phyloP scores from a whole-genome alignment of 2,329 filamentous ascomycete genomes.

The Fusarium bactridioides region DNA sequence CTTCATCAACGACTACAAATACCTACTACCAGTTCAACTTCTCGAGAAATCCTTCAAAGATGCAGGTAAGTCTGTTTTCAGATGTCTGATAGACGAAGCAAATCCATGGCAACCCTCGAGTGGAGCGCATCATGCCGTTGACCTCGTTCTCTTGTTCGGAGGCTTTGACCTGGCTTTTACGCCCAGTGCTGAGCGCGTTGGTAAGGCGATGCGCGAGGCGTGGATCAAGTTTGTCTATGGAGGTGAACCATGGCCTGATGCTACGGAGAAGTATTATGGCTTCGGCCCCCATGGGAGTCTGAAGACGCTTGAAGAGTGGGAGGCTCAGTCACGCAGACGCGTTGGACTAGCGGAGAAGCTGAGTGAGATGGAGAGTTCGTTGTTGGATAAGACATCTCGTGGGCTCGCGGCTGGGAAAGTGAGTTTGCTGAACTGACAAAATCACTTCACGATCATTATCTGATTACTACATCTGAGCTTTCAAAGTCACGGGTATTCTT shows the following conservation, averaged over 20 bases:
- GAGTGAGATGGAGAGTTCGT: slow-evolving; percentile 35
- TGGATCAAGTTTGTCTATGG: slow-evolving; percentile 52
- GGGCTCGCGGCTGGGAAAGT: slow-evolving; percentile 47
- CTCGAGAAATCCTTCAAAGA: not conserved
- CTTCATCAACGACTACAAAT: slow-evolving; percentile 47
- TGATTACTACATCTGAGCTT: not conserved
- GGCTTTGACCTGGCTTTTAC: slow-evolving; percentile 49
- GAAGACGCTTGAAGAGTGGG: slow-evolving; percentile 44
- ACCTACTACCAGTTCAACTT: slow-evolving; percentile 38
- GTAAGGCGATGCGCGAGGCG: slow-evolving; percentile 48
- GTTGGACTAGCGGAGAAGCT: slow-evolving; percentile 19
- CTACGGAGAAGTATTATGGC: not conserved
- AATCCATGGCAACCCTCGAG: slow-evolving; percentile 58
- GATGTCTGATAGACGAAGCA: slow-evolving; percentile 53
- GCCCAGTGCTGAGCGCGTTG: slow-evolving; percentile 44
- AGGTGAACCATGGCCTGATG: slow-evolving; percentile 46
- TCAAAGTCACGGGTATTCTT: not conserved
- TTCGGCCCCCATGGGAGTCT: slow-evolving; percentile 51
- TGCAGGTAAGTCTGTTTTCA: slow-evolving; percentile 47
- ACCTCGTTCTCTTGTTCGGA: slow-evolving; percentile 55
- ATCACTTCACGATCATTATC: accelerated
- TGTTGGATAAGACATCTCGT: slow-evolving; percentile 39
- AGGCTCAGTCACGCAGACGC: not conserved
- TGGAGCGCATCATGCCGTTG: slow-evolving; percentile 56
- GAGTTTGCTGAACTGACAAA: slow-evolving; percentile 47